Evolutionary conservation across 441 rosid genomes (phyloP).

Genomic region (Manihot esculenta): DNA sequence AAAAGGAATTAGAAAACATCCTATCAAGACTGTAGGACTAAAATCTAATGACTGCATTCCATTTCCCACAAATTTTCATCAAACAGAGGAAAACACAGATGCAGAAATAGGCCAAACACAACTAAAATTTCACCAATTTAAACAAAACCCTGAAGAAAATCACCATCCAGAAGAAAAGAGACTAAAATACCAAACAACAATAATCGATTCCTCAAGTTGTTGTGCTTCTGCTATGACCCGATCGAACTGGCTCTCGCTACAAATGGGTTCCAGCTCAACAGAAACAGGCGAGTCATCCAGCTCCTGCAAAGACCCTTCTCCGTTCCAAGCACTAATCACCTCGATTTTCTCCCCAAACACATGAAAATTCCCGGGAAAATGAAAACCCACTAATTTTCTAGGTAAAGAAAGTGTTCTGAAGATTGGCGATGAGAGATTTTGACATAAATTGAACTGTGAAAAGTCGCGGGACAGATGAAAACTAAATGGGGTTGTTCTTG

Average conservation of each 20-base stretch:
- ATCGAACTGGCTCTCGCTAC: slow-evolving; percentile 62
- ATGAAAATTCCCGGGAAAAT: slow-evolving; percentile 19
- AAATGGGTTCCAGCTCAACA: slow-evolving; percentile 47
- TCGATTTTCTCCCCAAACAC: slow-evolving; percentile 30
- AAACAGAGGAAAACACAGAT: neutral
- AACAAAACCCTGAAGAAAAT: neutral
- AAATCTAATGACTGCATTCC: neutral
- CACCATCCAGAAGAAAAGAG: slow-evolving; percentile 1
- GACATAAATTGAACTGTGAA: slow-evolving; percentile 2
- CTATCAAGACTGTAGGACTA: neutral
- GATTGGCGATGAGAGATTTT: slow-evolving; percentile 16
- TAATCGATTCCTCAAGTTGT: slow-evolving; percentile 54
- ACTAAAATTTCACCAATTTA: neutral
- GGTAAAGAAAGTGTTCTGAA: slow-evolving; percentile 25
- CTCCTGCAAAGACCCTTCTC: slow-evolving; percentile 43
- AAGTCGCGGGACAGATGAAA: slow-evolving; percentile 21
- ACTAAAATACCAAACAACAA: slow-evolving; percentile 64
- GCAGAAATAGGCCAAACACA: neutral
- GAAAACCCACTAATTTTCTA: slow-evolving; percentile 18
- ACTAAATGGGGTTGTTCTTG: slow-evolving; percentile 20
- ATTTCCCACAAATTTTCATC: neutral
- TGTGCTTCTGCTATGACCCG: slow-evolving; percentile 71
- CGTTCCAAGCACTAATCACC: slow-evolving; percentile 32
- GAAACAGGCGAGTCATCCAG: slow-evolving; percentile 62
- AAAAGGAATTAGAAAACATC: neutral